These are phyloP conservation scores for Tricholoma furcatifolium DNA, from an alignment of 768 basidiomycete species.

Conservation along the genomic window DNA sequence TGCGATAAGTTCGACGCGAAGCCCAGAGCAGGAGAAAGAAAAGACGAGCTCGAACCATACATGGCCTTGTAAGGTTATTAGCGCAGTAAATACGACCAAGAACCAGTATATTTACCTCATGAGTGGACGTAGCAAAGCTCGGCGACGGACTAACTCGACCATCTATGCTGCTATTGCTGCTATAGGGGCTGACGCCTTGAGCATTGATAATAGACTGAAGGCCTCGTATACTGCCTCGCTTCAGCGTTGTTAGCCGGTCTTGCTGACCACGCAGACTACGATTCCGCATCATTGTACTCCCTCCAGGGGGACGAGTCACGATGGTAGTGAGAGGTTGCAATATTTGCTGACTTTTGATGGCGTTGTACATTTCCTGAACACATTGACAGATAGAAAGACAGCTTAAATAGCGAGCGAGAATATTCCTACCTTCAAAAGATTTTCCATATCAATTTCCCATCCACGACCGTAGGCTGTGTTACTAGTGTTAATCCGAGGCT, in stretches of 20 bases:
- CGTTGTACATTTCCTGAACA: slow-evolving; percentile 86
- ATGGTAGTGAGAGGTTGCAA: slow-evolving; percentile 69
- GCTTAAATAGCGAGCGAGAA: background rate
- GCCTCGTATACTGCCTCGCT: slow-evolving; percentile 91
- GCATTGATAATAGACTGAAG: slow-evolving; percentile 74
- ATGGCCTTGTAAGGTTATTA: slow-evolving; percentile 37
- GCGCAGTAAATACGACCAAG: background rate
- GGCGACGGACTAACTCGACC: slow-evolving; percentile 94
- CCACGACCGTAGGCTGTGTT: slow-evolving; percentile 53
- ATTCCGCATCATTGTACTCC: slow-evolving; percentile 57
- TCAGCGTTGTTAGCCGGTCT: slow-evolving; percentile 74
- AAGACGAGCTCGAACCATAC: slow-evolving; percentile 64
- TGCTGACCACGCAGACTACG: slow-evolving; percentile 70
- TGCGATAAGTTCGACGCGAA: slow-evolving; percentile 96
- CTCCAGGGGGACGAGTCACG: slow-evolving; percentile 48
- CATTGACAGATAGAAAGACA: slow-evolving; percentile 1
- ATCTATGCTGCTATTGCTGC: slow-evolving; percentile 79
- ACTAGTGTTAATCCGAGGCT: slow-evolving; percentile 26
- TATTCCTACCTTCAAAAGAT: slow-evolving; percentile 69
- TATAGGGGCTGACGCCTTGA: slow-evolving; percentile 78
- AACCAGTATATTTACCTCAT: slow-evolving; percentile 54
- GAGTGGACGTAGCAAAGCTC: slow-evolving; percentile 86
- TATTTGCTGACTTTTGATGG: slow-evolving; percentile 90
- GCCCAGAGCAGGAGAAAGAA: slow-evolving; percentile 85
- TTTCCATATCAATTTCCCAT: slow-evolving; percentile 90